A percentile compares a stretch with the other conserved stretches of the same genome.
Conservation (phyloP, 108 stramenopile species). For the Nitzschia sp. region DNA sequence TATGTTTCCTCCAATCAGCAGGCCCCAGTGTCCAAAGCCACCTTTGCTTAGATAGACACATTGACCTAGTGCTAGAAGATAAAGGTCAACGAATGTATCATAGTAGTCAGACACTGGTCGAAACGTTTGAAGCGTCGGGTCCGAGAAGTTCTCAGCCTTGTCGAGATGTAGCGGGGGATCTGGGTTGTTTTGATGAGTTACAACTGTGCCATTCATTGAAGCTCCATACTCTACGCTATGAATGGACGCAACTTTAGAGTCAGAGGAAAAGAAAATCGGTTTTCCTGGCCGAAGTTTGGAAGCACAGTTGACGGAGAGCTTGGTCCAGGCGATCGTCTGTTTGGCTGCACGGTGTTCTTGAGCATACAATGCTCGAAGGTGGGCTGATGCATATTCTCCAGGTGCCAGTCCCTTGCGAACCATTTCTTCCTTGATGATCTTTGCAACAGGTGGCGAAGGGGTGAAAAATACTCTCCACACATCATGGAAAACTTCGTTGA, state of each 20-base stretch:
- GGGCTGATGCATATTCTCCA: constrained; percentile 42
- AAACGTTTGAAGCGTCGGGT: not conserved
- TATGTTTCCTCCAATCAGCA: constrained; percentile 31
- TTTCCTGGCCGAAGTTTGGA: constrained; percentile 27
- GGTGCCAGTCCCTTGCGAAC: constrained; percentile 29
- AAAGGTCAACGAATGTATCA: constrained; percentile 52
- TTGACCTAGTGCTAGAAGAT: constrained; percentile 38
- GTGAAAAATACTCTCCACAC: constrained; percentile 46
- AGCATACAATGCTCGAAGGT: constrained; percentile 46
- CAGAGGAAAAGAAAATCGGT: constrained; percentile 40
- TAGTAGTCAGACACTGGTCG: constrained; percentile 31
- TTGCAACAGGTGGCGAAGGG: constrained; percentile 40
- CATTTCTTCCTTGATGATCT: constrained; percentile 23
- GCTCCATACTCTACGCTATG: constrained; percentile 6
- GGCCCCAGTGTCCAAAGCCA: constrained; percentile 42
- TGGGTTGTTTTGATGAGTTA: constrained; percentile 11
- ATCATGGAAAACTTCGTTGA: constrained; percentile 38
- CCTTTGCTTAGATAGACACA: constrained; percentile 39
- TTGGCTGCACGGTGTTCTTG: not conserved
- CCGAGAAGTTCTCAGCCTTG: constrained; percentile 20
- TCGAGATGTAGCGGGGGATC: constrained; percentile 33
- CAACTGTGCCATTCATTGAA: constrained; percentile 12
- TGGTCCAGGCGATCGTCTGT: constrained; percentile 8
- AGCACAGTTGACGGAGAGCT: constrained; percentile 42
- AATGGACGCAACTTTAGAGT: constrained; percentile 15